Conservation (phyloP, 2,329 filamentous ascomycete genomes). For the Herpotrichia juniperi region DNA sequence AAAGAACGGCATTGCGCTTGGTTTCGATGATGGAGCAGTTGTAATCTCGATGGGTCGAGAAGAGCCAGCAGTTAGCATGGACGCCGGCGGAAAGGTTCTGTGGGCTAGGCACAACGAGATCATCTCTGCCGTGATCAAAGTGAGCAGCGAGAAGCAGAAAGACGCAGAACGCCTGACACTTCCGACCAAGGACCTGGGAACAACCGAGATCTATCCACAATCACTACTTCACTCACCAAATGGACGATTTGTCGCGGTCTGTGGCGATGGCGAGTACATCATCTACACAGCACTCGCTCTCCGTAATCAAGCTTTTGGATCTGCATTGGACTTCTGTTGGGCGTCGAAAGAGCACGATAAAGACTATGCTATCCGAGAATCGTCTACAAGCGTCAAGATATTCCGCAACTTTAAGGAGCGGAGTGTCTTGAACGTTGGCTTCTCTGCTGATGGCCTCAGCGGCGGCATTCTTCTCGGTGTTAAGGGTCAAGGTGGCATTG, state of each 20-base stretch:
- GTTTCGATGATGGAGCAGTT: conserved; percentile 96
- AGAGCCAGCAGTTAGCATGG: conserved; percentile 98
- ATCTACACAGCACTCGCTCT: conserved; percentile 97
- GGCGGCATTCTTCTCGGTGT: conserved; percentile 92
- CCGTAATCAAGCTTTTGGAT: conserved; percentile 97
- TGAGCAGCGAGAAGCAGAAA: conserved; percentile 81
- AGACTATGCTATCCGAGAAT: conserved; percentile 97
- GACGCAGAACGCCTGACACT: conserved; percentile 87
- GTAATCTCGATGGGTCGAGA: conserved; percentile 98
- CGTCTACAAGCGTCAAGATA: conserved; percentile 90
- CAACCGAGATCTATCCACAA: conserved; percentile 95
- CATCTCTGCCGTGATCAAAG: conserved; percentile 90
- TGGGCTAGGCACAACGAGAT: conserved; percentile 97
- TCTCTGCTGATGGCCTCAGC: conserved; percentile 88
- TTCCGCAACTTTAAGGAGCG: conserved; percentile 99
- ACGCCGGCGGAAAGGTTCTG: conserved; percentile 91
- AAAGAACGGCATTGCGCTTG: conserved; percentile 91
- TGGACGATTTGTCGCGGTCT: conserved; percentile 85
- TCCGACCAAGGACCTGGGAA: conserved; percentile 91
- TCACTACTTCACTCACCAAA: conserved; percentile 96
- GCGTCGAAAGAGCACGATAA: conserved; percentile 97
- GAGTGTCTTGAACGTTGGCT: conserved; percentile 90
- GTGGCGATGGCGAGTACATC: conserved; percentile 97
- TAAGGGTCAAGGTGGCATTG: conserved; percentile 91
- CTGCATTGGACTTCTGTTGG: conserved; percentile 95